Evolutionary conservation across 2,329 filamentous ascomycete genomes (phyloP), one percentile per base, ranked within the genome.

Genomic region (Epicoccum sorghinum): DNA sequence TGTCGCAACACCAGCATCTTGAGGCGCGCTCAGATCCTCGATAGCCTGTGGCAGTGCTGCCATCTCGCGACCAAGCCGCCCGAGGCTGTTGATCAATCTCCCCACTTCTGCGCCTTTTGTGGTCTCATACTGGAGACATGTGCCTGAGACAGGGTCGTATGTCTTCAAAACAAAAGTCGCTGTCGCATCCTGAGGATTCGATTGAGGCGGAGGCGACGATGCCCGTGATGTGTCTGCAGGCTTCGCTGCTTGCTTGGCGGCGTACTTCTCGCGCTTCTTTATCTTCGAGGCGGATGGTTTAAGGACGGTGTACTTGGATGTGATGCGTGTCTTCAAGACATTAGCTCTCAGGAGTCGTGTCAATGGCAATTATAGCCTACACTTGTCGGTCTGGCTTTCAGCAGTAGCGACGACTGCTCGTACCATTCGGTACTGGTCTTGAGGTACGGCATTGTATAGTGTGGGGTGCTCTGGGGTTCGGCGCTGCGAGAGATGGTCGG

Each of bases 81-180:
- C 92, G 59, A 99, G 75, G 38, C 88, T 85, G 46, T 86, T 85
- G 52, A 99, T 85, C 66, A 99, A 78, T 25, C 95, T 82, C 23
- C 89, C 88, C 8, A 99, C 92, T 77, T 98, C 93, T 18, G 91
- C 90, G 18, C 89, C 91, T 77, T 96, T 96, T 71, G 88, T 89
- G 32, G 95, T 99, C 72, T 86, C 84, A 81, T 97, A 98, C 78
- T 97, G 96, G 59, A 99, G 83, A 57, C 88, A 88, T 53, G 88
- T 87, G 68, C 95, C 95, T 49, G 87, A 89, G 37, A 79, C 80
- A 0, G 95, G 89, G 74, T 97, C 91, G 78, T 87, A 98, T 4
- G 95, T 95, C 79, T 96, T 98, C 57, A 99, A 79, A 4, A 87
- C 88, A 46, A 99, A 87, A 50, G 82, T 85, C 61, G 89, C 92